Percentiles rank a stretch among this genome's conserved stretches.
Evolutionary conservation across 768 basidiomycete genomes (phyloP).

Genomic region (Zangia roseola): DNA sequence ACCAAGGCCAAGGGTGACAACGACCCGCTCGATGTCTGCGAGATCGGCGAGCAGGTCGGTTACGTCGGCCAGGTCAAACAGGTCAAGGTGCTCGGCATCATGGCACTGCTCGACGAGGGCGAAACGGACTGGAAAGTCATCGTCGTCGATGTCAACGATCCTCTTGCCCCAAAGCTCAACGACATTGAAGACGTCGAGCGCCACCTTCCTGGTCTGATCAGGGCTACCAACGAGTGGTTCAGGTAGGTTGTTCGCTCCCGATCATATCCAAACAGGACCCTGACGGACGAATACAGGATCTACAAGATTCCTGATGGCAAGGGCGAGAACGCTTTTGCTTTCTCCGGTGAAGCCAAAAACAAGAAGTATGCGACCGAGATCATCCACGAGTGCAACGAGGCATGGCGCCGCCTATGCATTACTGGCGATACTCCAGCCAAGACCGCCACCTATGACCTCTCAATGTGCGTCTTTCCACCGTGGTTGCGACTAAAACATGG

Average conservation of each 20-base stretch:
- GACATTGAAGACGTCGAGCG: constrained; percentile 99
- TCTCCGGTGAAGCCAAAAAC: constrained; percentile 99
- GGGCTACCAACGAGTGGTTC: constrained; percentile 99
- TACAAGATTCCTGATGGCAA: constrained; percentile 97
- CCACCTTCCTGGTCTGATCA: constrained; percentile 93
- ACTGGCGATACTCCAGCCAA: constrained; percentile 75
- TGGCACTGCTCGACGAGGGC: constrained; percentile 98
- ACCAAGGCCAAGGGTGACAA: constrained; percentile 99
- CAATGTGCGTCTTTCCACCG: constrained; percentile 61
- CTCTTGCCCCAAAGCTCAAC: constrained; percentile 93
- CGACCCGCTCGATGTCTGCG: constrained; percentile 99
- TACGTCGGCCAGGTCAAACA: constrained; percentile 98
- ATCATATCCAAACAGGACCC: no score
- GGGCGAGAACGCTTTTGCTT: constrained; percentile 97
- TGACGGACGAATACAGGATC: constrained; percentile 50
- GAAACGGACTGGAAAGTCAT: constrained; percentile 99
- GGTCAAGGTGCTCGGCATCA: constrained; percentile 99
- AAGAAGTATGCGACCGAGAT: constrained; percentile 99
- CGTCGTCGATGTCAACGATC: constrained; percentile 94
- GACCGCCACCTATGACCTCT: constrained; percentile 70
- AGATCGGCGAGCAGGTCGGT: constrained; percentile 98
- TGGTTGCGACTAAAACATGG: background rate
- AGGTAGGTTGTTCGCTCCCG: constrained; percentile 45
- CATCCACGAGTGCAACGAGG: constrained; percentile 97
- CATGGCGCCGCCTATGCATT: constrained; percentile 95